phyloP scores from a whole-genome alignment of 1,284 basidiomycete genomes.

The Wallemia hederae region DNA sequence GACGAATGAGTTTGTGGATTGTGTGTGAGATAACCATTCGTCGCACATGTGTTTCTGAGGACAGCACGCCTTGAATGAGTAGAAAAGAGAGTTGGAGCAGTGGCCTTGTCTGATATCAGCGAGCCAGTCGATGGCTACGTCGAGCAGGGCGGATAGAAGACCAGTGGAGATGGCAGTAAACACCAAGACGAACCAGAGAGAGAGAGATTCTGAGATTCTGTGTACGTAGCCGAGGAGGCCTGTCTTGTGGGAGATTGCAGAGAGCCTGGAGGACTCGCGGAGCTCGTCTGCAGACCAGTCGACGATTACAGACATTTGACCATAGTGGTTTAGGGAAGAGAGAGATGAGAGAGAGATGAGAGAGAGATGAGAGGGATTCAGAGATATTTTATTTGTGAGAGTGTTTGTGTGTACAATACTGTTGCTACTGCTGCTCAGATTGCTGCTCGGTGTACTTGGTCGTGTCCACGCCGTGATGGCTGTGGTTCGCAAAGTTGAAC shows the following conservation, averaged over 20 bases:
- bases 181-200: conserved; percentile 37
- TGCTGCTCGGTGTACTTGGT: conserved; percentile 30
- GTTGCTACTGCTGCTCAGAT: no score
- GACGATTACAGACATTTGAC: neutral
- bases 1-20: conserved; percentile 18
- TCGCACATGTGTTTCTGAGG: conserved; percentile 35
- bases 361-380: no score
- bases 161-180: conserved; percentile 37
- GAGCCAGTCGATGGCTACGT: conserved; percentile 43
- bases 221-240: conserved; percentile 27
- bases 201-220: conserved; percentile 27
- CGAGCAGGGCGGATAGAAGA: conserved; percentile 36
- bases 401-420: no score
- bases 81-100: conserved; percentile 38
- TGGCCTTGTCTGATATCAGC: conserved; percentile 37
- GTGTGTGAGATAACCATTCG: conserved; percentile 22
- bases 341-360: no score
- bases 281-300: neutral
- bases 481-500: conserved; percentile 80
- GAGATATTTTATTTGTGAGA: no score
- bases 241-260: neutral
- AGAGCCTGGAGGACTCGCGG: neutral
- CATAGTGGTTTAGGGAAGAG: no score
- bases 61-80: conserved; percentile 40
- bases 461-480: conserved; percentile 52